These are phyloP conservation scores for Nakaseomyces kungkrabaensis DNA, from an alignment of 1,139 yeast genomes.

Conservation along the genomic window DNA sequence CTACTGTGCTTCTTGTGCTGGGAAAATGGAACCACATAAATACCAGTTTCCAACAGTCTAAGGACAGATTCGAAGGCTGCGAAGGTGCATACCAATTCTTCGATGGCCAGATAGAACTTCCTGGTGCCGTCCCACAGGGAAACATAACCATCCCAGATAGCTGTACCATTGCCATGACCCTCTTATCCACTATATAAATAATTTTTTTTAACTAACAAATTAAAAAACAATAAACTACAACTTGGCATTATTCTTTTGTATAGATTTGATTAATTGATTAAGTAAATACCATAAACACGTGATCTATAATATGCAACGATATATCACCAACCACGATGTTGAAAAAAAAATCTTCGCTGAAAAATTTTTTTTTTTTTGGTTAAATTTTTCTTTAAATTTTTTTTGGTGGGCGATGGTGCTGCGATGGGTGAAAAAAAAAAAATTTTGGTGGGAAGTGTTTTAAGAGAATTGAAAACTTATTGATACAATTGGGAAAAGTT, in stretches of 20 bases:
- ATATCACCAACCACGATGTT: background rate
- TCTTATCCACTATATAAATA: slow-evolving; percentile 3
- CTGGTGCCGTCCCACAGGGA: slow-evolving; percentile 42
- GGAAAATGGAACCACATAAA: slow-evolving; percentile 56
- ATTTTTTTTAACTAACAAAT: background rate
- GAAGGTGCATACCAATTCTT: slow-evolving; percentile 51
- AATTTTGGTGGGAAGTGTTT: background rate
- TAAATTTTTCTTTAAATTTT: background rate
- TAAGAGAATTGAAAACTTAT: background rate
- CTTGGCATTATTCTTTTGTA: background rate
- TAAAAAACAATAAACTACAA: background rate
- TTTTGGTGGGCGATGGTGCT: background rate
- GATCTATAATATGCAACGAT: background rate
- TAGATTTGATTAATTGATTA: too few species aligned
- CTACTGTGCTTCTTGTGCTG: slow-evolving; percentile 44
- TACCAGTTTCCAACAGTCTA: slow-evolving; percentile 40
- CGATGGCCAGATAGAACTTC: slow-evolving; percentile 51
- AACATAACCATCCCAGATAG: slow-evolving; percentile 32
- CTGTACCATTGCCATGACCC: slow-evolving; percentile 43
- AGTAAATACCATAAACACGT: too few species aligned
- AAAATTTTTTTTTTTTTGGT: background rate
- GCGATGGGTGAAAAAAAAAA: background rate
- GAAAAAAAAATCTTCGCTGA: background rate
- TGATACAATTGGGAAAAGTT: too few species aligned
- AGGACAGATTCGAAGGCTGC: slow-evolving; percentile 42